phyloP scores from a whole-genome alignment of 768 basidiomycete species.

The Phlebiopsis flavidoalba region DNA sequence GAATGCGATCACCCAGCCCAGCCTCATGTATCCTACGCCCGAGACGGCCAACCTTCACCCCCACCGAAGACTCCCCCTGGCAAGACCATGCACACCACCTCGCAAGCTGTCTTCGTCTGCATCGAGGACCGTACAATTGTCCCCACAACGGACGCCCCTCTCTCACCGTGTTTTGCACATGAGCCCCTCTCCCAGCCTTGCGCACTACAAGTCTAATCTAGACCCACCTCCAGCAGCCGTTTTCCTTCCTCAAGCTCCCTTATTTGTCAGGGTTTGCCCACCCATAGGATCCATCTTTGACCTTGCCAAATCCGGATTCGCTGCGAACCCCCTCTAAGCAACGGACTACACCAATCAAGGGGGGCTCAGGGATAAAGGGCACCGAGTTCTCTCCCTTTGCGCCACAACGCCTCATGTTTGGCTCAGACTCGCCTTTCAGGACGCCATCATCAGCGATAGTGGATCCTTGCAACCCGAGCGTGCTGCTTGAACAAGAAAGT shows the following conservation, averaged over 20 bases:
- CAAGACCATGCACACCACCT: conserved; percentile 35
- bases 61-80: conserved; percentile 30
- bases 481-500: conserved; percentile 72
- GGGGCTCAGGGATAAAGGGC: conserved; percentile 7
- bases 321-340: conserved; percentile 43
- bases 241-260: conserved; percentile 30
- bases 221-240: conserved; percentile 50
- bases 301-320: conserved; percentile 18
- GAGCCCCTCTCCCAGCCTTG: conserved; percentile 62
- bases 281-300: conserved; percentile 20
- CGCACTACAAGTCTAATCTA: conserved; percentile 63
- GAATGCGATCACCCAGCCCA: conserved; percentile 7
- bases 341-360: conserved; percentile 23
- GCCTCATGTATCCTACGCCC: neutral
- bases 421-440: conserved; percentile 38
- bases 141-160: conserved; percentile 59
- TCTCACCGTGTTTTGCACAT: conserved; percentile 66
- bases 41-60: neutral
- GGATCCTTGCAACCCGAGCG: conserved; percentile 69
- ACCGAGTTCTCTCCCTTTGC: conserved; percentile 26
- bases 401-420: conserved; percentile 38
- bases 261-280: conserved; percentile 26
- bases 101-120: conserved; percentile 18
- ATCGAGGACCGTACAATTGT: conserved; percentile 35
- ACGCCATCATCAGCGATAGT: conserved; percentile 42